A percentile compares a stretch with the other conserved stretches of the same genome.
These are phyloP conservation scores for Fusarium sp. DNA, from an alignment of 2,329 filamentous ascomycete species.

Conservation along the genomic window DNA sequence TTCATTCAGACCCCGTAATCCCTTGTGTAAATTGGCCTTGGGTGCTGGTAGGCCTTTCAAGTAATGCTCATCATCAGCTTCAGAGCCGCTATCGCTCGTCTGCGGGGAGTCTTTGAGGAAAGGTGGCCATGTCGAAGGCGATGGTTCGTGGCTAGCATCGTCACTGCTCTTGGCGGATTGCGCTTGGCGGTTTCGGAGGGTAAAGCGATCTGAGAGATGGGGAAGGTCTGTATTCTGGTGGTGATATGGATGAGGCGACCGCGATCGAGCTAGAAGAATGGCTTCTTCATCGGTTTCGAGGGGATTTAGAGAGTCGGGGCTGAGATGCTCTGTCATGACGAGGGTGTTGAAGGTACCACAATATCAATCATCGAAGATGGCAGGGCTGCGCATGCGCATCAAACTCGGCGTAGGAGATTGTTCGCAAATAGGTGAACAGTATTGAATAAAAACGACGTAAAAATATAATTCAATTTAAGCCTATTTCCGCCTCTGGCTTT, in stretches of 20 bases:
- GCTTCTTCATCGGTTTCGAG: slow-evolving; percentile 55
- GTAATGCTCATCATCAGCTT: slow-evolving; percentile 94
- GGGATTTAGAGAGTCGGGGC: slow-evolving; percentile 52
- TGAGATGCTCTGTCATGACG: slow-evolving; percentile 64
- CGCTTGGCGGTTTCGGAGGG: slow-evolving; percentile 42
- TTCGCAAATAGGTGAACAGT: slow-evolving; percentile 5
- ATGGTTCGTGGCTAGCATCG: slow-evolving; percentile 41
- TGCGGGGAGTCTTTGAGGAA: slow-evolving; percentile 68
- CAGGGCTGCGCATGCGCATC: slow-evolving; percentile 41
- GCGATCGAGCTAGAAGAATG: slow-evolving; percentile 64
- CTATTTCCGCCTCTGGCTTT: slow-evolving; percentile 36
- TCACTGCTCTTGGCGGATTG: slow-evolving; percentile 33
- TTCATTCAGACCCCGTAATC: slow-evolving; percentile 74
- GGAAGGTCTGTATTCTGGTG: slow-evolving; percentile 69
- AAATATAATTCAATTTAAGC: slow-evolving; percentile 12
- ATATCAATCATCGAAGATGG: slow-evolving; percentile 50
- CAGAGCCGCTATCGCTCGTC: slow-evolving; percentile 90
- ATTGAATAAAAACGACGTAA: slow-evolving; percentile 3
- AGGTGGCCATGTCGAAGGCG: slow-evolving; percentile 46
- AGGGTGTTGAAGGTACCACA: slow-evolving; percentile 38
- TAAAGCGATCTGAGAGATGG: slow-evolving; percentile 61
- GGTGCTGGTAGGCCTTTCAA: slow-evolving; percentile 88
- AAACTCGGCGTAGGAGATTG: slow-evolving; percentile 10
- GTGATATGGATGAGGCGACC: slow-evolving; percentile 78
- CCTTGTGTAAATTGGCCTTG: slow-evolving; percentile 79